phyloP scores from a whole-genome alignment of 305 asterid genomes.

The Fraxinus sp. region DNA sequence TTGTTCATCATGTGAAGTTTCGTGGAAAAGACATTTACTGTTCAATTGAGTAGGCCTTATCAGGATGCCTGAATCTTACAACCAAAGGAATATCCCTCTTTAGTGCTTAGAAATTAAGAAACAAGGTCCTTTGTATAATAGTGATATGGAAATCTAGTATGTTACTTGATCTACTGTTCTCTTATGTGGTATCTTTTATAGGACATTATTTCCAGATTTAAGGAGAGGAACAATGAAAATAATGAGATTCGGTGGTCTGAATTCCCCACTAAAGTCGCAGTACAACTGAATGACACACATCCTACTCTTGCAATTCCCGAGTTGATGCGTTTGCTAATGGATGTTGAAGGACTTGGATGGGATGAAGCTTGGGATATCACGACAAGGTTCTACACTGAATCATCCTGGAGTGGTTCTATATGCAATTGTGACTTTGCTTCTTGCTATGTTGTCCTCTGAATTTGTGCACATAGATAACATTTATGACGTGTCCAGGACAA shows the following conservation, averaged over 20 bases:
- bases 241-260: constrained; percentile 67
- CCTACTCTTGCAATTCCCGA: constrained; percentile 98
- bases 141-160: constrained; percentile 17
- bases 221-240: constrained; percentile 64
- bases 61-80: not conserved
- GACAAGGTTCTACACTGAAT: constrained; percentile 50
- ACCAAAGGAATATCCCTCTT: constrained; percentile 3
- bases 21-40: not conserved
- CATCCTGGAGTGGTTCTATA: constrained; percentile 9
- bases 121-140: constrained; percentile 14
- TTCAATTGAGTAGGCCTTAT: constrained; percentile 5
- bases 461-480: constrained; percentile 25
- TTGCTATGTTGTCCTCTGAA: constrained; percentile 17
- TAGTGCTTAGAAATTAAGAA: constrained; percentile 6
- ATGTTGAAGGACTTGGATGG: constrained; percentile 94
- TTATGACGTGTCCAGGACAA: constrained; percentile 55
- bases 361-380: constrained; percentile 98
- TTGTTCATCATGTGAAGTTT: not conserved
- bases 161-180: constrained; percentile 14
- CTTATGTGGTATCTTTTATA: constrained; percentile 37
- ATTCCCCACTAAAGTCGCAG: constrained; percentile 91
- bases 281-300: constrained; percentile 97
- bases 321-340: constrained; percentile 96
- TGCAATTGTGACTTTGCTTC: constrained; percentile 8
- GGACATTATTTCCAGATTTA: constrained; percentile 91